Evolutionary conservation across 2,329 filamentous ascomycete genomes (phyloP).

Genomic region (Phialocephala subalpina): DNA sequence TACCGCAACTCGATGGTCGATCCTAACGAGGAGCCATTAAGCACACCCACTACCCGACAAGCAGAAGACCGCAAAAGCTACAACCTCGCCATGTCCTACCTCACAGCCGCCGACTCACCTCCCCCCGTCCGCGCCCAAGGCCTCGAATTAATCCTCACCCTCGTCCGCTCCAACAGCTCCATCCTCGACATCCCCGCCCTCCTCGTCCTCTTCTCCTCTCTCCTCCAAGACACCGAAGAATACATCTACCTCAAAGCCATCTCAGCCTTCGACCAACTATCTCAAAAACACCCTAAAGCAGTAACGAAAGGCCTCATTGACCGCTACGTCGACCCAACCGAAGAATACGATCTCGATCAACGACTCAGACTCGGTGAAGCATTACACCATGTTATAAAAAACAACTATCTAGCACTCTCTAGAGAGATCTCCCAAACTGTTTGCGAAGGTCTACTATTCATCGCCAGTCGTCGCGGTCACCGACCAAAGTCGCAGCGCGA

Average conservation of each 20-base stretch:
- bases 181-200: slow-evolving; percentile 72
- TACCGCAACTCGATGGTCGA: slow-evolving; percentile 63
- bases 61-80: slow-evolving; percentile 70
- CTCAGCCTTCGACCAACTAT: slow-evolving; percentile 66
- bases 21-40: slow-evolving; percentile 16
- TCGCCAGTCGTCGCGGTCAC: slow-evolving; percentile 69
- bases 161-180: slow-evolving; percentile 63
- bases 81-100: slow-evolving; percentile 68
- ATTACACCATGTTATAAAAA: slow-evolving; percentile 69
- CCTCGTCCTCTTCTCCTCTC: slow-evolving; percentile 67
- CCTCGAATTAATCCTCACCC: slow-evolving; percentile 63
- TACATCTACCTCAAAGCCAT: slow-evolving; percentile 77
- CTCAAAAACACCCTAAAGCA: slow-evolving; percentile 67
- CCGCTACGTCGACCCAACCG: slow-evolving; percentile 70
- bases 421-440: slow-evolving; percentile 61
- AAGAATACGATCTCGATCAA: slow-evolving; percentile 66
- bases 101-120: slow-evolving; percentile 67
- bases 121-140: slow-evolving; percentile 73
- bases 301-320: slow-evolving; percentile 70
- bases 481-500: slow-evolving; percentile 65
- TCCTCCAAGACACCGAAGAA: slow-evolving; percentile 72
- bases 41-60: slow-evolving; percentile 49
- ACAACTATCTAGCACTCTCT: slow-evolving; percentile 62
- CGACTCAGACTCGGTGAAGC: slow-evolving; percentile 75
- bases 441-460: slow-evolving; percentile 65